Conservation (phyloP, 2,329 filamentous ascomycete genomes). For the Sclerotinia borealis region DNA sequence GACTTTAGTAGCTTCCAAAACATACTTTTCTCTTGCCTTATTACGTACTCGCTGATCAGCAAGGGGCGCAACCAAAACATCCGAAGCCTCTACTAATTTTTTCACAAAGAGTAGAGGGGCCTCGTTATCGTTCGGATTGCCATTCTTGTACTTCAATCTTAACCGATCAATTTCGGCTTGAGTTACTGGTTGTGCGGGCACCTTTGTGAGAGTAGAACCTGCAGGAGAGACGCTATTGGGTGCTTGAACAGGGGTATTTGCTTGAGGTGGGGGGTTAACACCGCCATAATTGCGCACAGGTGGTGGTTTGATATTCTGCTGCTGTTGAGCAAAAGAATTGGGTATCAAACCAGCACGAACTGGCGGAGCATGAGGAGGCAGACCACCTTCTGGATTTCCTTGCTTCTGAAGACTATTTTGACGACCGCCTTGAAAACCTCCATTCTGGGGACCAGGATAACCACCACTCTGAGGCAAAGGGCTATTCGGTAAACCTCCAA, state of each 20-base stretch:
- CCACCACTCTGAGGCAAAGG: slow-evolving; percentile 16
- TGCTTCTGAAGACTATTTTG: slow-evolving; percentile 23
- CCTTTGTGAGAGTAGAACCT: slow-evolving; percentile 5
- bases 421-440: slow-evolving; percentile 12
- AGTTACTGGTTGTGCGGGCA: slow-evolving; percentile 51
- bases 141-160: slow-evolving; percentile 59
- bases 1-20: slow-evolving; percentile 81
- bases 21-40: slow-evolving; percentile 75
- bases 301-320: slow-evolving; percentile 48
- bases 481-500: slow-evolving; percentile 17
- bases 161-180: slow-evolving; percentile 71
- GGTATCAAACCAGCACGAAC: slow-evolving; percentile 57
- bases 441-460: slow-evolving; percentile 15
- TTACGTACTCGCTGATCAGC: slow-evolving; percentile 65
- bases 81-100: slow-evolving; percentile 78
- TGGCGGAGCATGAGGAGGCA: slow-evolving; percentile 56
- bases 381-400: slow-evolving; percentile 31
- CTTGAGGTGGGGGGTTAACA: slow-evolving; percentile 13
- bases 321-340: slow-evolving; percentile 47
- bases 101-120: slow-evolving; percentile 71
- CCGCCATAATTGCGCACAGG: slow-evolving; percentile 39
- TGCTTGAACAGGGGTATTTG: background rate
- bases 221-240: slow-evolving; percentile 1
- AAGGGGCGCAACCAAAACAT: slow-evolving; percentile 59
- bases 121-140: slow-evolving; percentile 65